A percentile compares a stretch with the other conserved stretches of the same genome.
Evolutionary conservation across 352 stramenopile species (phyloP).

Genomic region (Phytophthora colocasiae): DNA sequence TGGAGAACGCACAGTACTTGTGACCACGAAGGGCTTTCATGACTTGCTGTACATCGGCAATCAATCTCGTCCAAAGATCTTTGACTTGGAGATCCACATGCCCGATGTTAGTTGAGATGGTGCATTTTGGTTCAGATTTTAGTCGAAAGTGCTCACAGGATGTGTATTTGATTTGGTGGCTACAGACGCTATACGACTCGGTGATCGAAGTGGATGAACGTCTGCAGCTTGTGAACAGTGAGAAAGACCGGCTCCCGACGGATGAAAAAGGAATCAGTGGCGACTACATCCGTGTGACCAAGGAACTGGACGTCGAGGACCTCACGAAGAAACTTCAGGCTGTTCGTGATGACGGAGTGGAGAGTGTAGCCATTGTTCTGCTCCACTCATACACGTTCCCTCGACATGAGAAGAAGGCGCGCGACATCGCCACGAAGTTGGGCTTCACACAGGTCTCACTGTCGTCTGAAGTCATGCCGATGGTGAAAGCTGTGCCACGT

Average conservation of each 20-base stretch:
- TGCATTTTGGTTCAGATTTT: conserved; percentile 4
- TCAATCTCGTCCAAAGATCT: conserved; percentile 98
- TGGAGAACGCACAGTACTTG: conserved; percentile 94
- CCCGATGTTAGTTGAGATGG: conserved; percentile 63
- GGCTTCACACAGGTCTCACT: conserved; percentile 95
- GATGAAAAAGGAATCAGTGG: conserved; percentile 89
- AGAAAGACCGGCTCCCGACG: conserved; percentile 54
- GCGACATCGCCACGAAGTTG: conserved; percentile 89
- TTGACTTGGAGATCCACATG: conserved; percentile 95
- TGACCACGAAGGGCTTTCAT: conserved; percentile 96
- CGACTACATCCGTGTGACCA: conserved; percentile 88
- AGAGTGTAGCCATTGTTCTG: conserved; percentile 96
- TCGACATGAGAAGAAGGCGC: conserved; percentile 93
- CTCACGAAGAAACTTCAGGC: conserved; percentile 86
- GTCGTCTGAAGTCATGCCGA: conserved; percentile 96
- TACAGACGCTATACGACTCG: conserved; percentile 95
- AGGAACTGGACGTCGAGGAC: conserved; percentile 80
- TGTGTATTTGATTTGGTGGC: conserved; percentile 4
- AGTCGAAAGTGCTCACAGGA: neutral
- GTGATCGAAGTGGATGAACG: conserved; percentile 98
- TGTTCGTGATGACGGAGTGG: conserved; percentile 87
- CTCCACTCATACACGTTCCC: conserved; percentile 97
- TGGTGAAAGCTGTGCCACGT: conserved; percentile 98
- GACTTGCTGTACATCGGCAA: conserved; percentile 99
- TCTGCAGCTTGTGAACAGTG: conserved; percentile 91